phyloP scores from a whole-genome alignment of 345 rosid species.

The Gossypium thurberi region DNA sequence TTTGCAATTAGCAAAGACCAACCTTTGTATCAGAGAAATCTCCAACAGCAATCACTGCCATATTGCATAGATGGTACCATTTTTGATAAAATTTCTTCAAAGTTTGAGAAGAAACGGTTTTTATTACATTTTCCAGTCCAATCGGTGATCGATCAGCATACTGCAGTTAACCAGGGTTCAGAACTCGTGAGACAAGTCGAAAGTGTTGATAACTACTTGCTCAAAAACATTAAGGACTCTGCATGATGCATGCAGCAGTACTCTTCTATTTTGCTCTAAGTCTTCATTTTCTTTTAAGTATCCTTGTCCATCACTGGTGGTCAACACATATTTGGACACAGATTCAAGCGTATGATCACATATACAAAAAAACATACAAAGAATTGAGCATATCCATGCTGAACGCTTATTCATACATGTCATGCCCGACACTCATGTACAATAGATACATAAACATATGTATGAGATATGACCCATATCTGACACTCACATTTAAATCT shows the following conservation, averaged over 20 bases:
- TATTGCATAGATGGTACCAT: constrained; percentile 76
- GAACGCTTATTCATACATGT: not conserved
- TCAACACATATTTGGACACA: not conserved
- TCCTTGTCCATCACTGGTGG: not conserved
- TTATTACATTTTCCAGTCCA: constrained; percentile 85
- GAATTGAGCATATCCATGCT: too few species aligned
- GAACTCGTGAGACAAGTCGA: not conserved
- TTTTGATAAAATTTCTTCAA: constrained; percentile 68
- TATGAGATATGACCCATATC: not conserved
- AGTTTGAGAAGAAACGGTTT: constrained; percentile 64
- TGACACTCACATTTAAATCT: not conserved
- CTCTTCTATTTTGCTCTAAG: not conserved
- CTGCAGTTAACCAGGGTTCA: constrained; percentile 31
- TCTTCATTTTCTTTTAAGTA: too few species aligned
- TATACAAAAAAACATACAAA: too few species aligned
- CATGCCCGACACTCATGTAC: not conserved
- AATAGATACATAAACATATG: not conserved
- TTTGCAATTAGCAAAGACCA: constrained; percentile 18
- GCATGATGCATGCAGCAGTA: not conserved
- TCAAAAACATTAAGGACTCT: not conserved
- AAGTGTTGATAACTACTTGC: not conserved
- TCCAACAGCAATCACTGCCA: constrained; percentile 94
- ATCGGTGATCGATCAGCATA: constrained; percentile 91
- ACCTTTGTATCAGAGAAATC: constrained; percentile 88
- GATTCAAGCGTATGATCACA: too few species aligned